phyloP scores from a whole-genome alignment of 2,329 filamentous ascomycete species.

The Phyllosticta citribraziliensis region DNA sequence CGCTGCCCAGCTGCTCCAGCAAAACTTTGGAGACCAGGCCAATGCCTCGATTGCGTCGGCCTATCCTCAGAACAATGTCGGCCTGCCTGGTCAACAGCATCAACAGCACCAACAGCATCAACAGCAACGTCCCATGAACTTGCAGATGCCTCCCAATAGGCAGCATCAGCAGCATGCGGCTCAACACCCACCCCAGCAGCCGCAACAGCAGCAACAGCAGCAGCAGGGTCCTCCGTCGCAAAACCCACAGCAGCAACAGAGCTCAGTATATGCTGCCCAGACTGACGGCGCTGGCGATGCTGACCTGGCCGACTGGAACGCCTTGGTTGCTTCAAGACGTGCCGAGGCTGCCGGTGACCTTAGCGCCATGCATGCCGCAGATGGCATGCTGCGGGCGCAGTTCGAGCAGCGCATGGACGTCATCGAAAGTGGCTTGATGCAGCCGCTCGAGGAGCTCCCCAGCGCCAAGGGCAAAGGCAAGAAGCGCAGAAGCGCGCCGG shows the following conservation, averaged over 20 bases:
- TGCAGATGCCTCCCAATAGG: constrained; percentile 9
- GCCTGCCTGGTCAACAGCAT: constrained; percentile 14
- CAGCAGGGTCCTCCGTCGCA: constrained; percentile 33
- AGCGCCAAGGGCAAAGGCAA: constrained; percentile 47
- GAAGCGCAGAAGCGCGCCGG: constrained; percentile 24
- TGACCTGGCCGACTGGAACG: constrained; percentile 46
- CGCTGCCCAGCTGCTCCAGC: constrained; percentile 41
- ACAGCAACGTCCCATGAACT: constrained; percentile 9
- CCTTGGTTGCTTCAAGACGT: constrained; percentile 49
- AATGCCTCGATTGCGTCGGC: constrained; percentile 57
- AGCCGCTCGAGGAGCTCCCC: constrained; percentile 54
- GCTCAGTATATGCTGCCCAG: constrained; percentile 44
- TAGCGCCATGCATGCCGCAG: constrained; percentile 44
- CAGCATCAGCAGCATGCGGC: constrained; percentile 23
- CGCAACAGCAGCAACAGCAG: constrained; percentile 21
- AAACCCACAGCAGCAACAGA: constrained; percentile 33
- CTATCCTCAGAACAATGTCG: constrained; percentile 28
- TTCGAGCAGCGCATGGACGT: constrained; percentile 55
- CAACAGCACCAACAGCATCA: constrained; percentile 6
- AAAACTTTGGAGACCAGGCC: constrained; percentile 54
- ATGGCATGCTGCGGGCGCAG: constrained; percentile 58
- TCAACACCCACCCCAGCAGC: constrained; percentile 21
- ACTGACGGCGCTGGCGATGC: constrained; percentile 64
- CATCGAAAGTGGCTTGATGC: constrained; percentile 69
- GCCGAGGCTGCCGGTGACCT: constrained; percentile 42